Conservation (phyloP, 2,329 filamentous ascomycete genomes). For the Metarhizium guizhouense region DNA sequence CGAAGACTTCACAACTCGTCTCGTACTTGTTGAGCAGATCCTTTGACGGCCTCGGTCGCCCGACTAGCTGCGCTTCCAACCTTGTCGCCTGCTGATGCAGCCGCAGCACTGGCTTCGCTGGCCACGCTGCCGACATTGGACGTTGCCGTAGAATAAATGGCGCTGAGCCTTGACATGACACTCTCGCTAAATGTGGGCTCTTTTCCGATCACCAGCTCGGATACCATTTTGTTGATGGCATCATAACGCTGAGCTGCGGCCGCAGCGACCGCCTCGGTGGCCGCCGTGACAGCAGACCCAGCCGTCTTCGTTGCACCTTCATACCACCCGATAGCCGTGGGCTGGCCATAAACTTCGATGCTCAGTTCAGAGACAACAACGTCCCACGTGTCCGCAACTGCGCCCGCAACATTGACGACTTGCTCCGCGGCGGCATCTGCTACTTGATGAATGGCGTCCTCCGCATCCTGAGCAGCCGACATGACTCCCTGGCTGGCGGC, state of each 20-base stretch:
- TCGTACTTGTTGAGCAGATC: slow-evolving; percentile 22
- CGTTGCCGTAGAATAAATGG: slow-evolving; percentile 60
- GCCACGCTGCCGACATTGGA: slow-evolving; percentile 40
- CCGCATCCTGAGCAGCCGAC: slow-evolving; percentile 28
- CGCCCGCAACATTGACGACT: slow-evolving; percentile 25
- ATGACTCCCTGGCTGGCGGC: slow-evolving; percentile 32
- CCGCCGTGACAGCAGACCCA: slow-evolving; percentile 50
- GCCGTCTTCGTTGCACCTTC: slow-evolving; percentile 37
- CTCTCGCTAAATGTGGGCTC: slow-evolving; percentile 77
- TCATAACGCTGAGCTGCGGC: slow-evolving; percentile 56
- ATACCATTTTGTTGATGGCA: slow-evolving; percentile 62
- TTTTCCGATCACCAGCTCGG: slow-evolving; percentile 67
- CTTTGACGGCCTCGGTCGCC: slow-evolving; percentile 34
- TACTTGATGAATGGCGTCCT: slow-evolving; percentile 29
- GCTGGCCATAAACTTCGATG: slow-evolving; percentile 60
- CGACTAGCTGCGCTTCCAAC: slow-evolving; percentile 28
- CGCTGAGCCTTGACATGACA: slow-evolving; percentile 62
- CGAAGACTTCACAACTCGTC: slow-evolving; percentile 32
- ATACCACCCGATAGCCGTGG: slow-evolving; percentile 49
- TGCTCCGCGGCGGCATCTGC: slow-evolving; percentile 37
- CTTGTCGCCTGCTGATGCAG: slow-evolving; percentile 24
- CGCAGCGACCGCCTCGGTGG: slow-evolving; percentile 41
- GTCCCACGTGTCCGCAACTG: slow-evolving; percentile 31
- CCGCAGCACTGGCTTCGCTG: slow-evolving; percentile 23
- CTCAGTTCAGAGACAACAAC: slow-evolving; percentile 52